A percentile compares a stretch with the other conserved stretches of the same genome.
These are phyloP conservation scores for Euphrasia confusa DNA, from an alignment of 257 asterid genomes.

Conservation along the genomic window DNA sequence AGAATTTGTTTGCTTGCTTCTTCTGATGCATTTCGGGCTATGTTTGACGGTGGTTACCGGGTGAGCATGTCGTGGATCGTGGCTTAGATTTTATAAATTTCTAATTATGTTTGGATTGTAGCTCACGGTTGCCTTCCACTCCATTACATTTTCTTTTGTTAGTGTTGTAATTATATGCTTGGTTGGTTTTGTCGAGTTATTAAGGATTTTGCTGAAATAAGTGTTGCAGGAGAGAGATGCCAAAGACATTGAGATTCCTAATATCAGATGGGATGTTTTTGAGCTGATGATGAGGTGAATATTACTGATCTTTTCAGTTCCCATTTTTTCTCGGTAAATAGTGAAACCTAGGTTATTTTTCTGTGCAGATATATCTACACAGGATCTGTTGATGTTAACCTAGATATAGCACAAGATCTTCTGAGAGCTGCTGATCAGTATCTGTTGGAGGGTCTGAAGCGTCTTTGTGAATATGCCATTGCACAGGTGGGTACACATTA, in stretches of 20 bases:
- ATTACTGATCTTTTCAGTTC: not conserved
- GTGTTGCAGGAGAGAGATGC: slow-evolving; percentile 90
- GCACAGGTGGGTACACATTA: slow-evolving; percentile 58
- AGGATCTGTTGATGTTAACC: slow-evolving; percentile 76
- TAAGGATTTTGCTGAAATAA: slow-evolving; percentile 18
- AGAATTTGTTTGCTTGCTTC: slow-evolving; percentile 96
- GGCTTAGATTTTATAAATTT: not conserved
- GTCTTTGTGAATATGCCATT: slow-evolving; percentile 82
- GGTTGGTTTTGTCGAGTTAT: slow-evolving; percentile 15
- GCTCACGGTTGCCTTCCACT: not conserved
- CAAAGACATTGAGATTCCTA: slow-evolving; percentile 93
- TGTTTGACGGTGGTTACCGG: slow-evolving; percentile 99
- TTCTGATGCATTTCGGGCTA: slow-evolving; percentile 95
- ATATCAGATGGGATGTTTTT: slow-evolving; percentile 91
- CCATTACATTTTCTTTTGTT: not conserved
- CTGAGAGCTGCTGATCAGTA: slow-evolving; percentile 97
- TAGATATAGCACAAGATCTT: slow-evolving; percentile 89
- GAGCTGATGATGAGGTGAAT: slow-evolving; percentile 97
- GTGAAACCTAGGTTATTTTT: slow-evolving; percentile 14
- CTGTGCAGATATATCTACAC: slow-evolving; percentile 77
- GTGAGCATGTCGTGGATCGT: slow-evolving; percentile 36
- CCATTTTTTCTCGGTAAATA: slow-evolving; percentile 5
- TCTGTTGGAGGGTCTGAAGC: slow-evolving; percentile 94
- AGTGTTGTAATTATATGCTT: not conserved
- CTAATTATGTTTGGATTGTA: slow-evolving; percentile 3